A percentile compares a stretch with the other conserved stretches of the same genome.
Conservation (phyloP, 345 rosid species). For the Rhodamnia rubescens region DNA sequence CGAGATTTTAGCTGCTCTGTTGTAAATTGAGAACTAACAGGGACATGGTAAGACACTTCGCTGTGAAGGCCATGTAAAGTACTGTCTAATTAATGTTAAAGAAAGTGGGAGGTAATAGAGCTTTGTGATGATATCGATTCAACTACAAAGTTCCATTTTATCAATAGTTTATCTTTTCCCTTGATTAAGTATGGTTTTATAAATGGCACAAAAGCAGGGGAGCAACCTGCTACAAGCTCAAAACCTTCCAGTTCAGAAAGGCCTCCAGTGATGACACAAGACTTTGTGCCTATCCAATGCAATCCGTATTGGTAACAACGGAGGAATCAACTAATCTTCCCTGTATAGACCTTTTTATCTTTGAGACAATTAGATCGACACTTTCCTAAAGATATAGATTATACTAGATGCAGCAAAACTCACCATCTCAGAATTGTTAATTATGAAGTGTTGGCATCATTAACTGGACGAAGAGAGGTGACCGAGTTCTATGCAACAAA, state of each 20-base stretch:
- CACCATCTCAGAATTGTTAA: neutral
- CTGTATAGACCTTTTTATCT: neutral
- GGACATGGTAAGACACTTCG: too few relatives aligned
- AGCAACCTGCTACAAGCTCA: neutral
- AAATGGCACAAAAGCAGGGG: too few relatives aligned
- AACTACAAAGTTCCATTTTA: too few relatives aligned
- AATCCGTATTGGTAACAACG: too few relatives aligned
- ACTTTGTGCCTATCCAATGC: neutral
- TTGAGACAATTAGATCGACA: neutral
- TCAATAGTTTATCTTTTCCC: too few relatives aligned
- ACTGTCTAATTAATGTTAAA: neutral
- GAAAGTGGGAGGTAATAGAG: neutral
- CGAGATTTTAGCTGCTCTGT: too few relatives aligned
- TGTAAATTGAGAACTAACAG: too few relatives aligned
- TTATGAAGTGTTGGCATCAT: fast-evolving
- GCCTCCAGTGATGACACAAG: too few relatives aligned
- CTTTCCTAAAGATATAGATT: neutral
- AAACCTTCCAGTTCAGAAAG: neutral
- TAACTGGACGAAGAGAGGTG: neutral
- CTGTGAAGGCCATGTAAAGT: neutral
- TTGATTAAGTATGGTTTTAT: too few relatives aligned
- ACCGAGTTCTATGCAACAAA: too few relatives aligned
- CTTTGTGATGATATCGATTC: neutral
- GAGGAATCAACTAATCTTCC: neutral
- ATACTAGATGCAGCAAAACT: neutral